Conservation (phyloP, 495 filamentous ascomycete genomes). For the Penicillium subrubescens region DNA sequence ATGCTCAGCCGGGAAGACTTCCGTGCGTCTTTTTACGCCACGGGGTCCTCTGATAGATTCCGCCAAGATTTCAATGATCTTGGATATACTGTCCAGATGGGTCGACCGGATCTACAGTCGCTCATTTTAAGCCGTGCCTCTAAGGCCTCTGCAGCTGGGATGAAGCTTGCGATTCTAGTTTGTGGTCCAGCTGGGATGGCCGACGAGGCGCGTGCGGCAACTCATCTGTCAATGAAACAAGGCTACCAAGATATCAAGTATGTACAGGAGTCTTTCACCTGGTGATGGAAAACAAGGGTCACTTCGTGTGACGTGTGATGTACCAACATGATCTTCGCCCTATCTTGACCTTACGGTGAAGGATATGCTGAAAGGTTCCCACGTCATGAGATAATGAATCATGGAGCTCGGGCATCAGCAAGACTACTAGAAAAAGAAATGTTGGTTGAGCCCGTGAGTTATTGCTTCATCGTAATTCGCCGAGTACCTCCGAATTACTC, state of each 20-base stretch:
- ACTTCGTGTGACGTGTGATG: background rate
- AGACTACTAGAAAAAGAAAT: constrained; percentile 6
- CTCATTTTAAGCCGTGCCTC: constrained; percentile 36
- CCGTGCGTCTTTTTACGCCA: constrained; percentile 39
- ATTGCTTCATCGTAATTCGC: constrained; percentile 3
- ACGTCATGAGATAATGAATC: background rate
- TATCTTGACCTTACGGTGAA: background rate
- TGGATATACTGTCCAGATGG: constrained; percentile 28
- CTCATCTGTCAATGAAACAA: constrained; percentile 36
- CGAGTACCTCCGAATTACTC: background rate
- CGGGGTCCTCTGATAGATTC: constrained; percentile 8
- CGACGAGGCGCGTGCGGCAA: constrained; percentile 49
- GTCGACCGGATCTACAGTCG: constrained; percentile 36
- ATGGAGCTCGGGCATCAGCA: background rate
- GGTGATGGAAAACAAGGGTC: constrained; percentile 20
- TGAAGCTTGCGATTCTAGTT: constrained; percentile 43
- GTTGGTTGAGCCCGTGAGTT: background rate
- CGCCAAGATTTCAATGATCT: background rate
- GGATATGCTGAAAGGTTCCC: background rate
- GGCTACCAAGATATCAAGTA: constrained; percentile 39
- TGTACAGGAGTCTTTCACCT: constrained; percentile 50
- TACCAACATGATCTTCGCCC: background rate
- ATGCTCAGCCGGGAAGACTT: constrained; percentile 39
- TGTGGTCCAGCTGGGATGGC: constrained; percentile 54
- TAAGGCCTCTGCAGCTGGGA: constrained; percentile 27